These are phyloP conservation scores for Colletotrichum liriopes DNA, from an alignment of 2,329 filamentous ascomycete genomes.

Conservation along the genomic window DNA sequence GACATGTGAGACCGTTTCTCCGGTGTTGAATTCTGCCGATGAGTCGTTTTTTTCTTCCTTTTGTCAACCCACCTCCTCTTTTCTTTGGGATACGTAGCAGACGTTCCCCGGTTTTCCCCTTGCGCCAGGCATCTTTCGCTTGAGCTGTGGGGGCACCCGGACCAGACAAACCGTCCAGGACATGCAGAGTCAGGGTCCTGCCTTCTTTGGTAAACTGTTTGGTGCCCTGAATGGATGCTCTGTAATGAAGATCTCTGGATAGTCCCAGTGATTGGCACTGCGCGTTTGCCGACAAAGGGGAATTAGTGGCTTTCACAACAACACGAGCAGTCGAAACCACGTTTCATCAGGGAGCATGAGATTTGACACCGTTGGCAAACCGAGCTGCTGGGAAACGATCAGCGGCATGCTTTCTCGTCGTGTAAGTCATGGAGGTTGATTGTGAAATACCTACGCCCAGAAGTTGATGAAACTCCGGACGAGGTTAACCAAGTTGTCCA, in stretches of 20 bases:
- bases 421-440: neutral
- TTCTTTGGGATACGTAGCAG: neutral
- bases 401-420: neutral
- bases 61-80: neutral
- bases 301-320: neutral
- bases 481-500: neutral
- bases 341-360: constrained; percentile 18
- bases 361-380: constrained; percentile 7
- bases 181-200: constrained; percentile 36
- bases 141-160: constrained; percentile 21
- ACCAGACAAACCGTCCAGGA: constrained; percentile 18
- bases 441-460: neutral
- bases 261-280: neutral
- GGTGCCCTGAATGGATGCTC: constrained; percentile 5
- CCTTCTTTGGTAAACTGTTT: constrained; percentile 23
- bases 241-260: constrained; percentile 33
- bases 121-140: constrained; percentile 32
- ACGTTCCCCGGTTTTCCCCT: constrained; percentile 20
- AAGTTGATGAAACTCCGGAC: neutral
- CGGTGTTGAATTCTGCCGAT: neutral
- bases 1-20: neutral
- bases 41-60: neutral
- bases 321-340: constrained; percentile 5
- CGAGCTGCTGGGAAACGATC: constrained; percentile 16
- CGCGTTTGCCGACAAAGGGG: constrained; percentile 1